These are phyloP conservation scores for Xanthoconium stramineum DNA, from an alignment of 768 basidiomycete species.

Conservation along the genomic window DNA sequence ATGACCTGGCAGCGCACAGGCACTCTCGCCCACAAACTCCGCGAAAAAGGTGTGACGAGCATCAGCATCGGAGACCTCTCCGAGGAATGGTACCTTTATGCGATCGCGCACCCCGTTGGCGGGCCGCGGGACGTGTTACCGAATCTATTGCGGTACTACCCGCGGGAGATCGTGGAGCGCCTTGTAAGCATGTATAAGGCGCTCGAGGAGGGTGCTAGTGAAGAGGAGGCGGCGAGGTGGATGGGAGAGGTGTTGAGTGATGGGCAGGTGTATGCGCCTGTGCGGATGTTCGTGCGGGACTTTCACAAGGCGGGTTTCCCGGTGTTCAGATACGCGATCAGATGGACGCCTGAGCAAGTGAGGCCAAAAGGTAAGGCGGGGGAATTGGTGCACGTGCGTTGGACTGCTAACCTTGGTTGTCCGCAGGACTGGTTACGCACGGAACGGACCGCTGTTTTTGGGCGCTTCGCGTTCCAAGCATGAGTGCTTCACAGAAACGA, in stretches of 20 bases:
- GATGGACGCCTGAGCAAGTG: conserved; percentile 63
- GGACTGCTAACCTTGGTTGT: neutral
- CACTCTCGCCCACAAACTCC: conserved; percentile 50
- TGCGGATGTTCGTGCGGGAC: conserved; percentile 60
- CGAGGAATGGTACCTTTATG: conserved; percentile 79
- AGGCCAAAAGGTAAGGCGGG: conserved; percentile 46
- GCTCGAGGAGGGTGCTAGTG: conserved; percentile 39
- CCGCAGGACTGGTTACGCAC: conserved; percentile 66
- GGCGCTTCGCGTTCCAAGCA: conserved; percentile 50
- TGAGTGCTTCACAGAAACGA: conserved; percentile 44
- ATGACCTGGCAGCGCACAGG: conserved; percentile 71
- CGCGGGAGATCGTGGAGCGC: conserved; percentile 40
- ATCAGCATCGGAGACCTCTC: conserved; percentile 66
- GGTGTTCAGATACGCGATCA: conserved; percentile 63
- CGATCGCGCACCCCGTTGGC: conserved; percentile 61
- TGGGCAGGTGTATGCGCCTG: conserved; percentile 67
- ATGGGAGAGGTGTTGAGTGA: conserved; percentile 62
- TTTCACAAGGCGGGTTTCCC: conserved; percentile 55
- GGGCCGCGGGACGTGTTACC: conserved; percentile 49
- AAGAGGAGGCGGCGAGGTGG: conserved; percentile 41
- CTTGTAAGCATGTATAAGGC: conserved; percentile 45
- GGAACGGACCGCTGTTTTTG: conserved; percentile 63
- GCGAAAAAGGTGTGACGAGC: conserved; percentile 55
- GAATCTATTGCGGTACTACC: conserved; percentile 63
- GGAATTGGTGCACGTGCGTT: neutral